Evolutionary conservation across 768 basidiomycete species (phyloP).

Genomic region (Tylopilus sp.): DNA sequence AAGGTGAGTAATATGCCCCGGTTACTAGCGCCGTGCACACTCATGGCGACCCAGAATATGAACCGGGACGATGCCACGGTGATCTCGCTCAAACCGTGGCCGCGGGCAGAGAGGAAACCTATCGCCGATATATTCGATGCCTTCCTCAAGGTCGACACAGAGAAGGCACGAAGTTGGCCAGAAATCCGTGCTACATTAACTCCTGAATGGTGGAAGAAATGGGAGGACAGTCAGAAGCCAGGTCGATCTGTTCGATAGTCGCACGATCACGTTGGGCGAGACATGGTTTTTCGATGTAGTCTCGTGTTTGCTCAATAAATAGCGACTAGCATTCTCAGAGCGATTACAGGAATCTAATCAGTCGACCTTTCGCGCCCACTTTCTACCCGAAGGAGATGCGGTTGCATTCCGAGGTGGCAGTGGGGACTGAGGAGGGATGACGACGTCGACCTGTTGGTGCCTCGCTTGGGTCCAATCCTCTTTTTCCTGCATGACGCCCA

Average conservation of each 20-base stretch:
- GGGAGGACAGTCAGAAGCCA: slow-evolving; percentile 22
- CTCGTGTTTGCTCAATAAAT: slow-evolving; percentile 14
- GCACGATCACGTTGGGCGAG: background rate
- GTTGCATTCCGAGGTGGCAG: slow-evolving; percentile 37
- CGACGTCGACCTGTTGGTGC: slow-evolving; percentile 38
- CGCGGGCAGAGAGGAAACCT: slow-evolving; percentile 12
- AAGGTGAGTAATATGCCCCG: slow-evolving; percentile 17
- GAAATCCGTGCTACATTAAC: slow-evolving; percentile 20
- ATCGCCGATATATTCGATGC: slow-evolving; percentile 20
- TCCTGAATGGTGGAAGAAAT: slow-evolving; percentile 32
- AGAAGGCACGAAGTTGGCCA: slow-evolving; percentile 20
- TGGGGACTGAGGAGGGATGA: slow-evolving; percentile 42
- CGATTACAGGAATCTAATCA: slow-evolving; percentile 32
- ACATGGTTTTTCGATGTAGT: background rate
- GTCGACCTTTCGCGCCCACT: slow-evolving; percentile 75
- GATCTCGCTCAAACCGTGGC: slow-evolving; percentile 6
- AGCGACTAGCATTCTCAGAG: slow-evolving; percentile 11
- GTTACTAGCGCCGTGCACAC: background rate
- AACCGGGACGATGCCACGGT: slow-evolving; percentile 15
- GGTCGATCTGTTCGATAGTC: slow-evolving; percentile 4
- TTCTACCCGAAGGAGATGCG: slow-evolving; percentile 52
- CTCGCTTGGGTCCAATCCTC: slow-evolving; percentile 26
- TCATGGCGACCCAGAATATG: slow-evolving; percentile 13
- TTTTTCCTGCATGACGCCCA: slow-evolving; percentile 27
- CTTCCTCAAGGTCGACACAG: slow-evolving; percentile 24